A percentile compares a stretch with the other conserved stretches of the same genome.
phyloP scores from a whole-genome alignment of 2,329 filamentous ascomycete genomes.

The Botrytis tulipae region DNA sequence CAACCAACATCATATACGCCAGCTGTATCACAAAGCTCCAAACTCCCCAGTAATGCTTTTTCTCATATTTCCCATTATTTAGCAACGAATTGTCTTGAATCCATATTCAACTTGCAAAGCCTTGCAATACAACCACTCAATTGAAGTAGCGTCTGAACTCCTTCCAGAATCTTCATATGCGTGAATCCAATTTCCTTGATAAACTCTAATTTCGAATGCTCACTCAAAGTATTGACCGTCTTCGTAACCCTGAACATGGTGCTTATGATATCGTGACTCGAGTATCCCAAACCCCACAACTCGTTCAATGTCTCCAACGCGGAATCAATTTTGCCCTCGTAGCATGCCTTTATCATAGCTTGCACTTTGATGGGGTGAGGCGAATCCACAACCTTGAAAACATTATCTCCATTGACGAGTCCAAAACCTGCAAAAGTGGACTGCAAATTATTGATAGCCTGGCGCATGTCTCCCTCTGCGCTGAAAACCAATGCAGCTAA shows the following conservation, averaged over 20 bases:
- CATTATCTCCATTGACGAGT: conserved; percentile 95
- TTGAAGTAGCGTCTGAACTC: conserved; percentile 91
- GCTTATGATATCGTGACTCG: conserved; percentile 97
- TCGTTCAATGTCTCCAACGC: conserved; percentile 85
- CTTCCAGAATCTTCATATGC: conserved; percentile 98
- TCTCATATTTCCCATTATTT: conserved; percentile 27
- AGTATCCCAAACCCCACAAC: conserved; percentile 92
- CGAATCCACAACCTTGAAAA: conserved; percentile 95
- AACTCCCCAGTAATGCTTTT: conserved; percentile 31
- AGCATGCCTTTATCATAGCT: conserved; percentile 96
- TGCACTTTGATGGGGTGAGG: conserved; percentile 98
- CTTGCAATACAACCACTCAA: conserved; percentile 89
- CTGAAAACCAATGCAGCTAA: conserved; percentile 95
- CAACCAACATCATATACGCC: conserved; percentile 17
- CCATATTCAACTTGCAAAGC: conserved; percentile 95
- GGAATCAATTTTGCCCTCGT: conserved; percentile 85
- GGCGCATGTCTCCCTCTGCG: conserved; percentile 96
- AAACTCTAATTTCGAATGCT: conserved; percentile 94
- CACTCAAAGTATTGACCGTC: conserved; percentile 85
- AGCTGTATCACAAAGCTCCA: conserved; percentile 20
- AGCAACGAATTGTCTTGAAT: conserved; percentile 71
- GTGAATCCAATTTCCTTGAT: conserved; percentile 99
- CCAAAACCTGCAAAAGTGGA: conserved; percentile 91
- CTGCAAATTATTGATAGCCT: conserved; percentile 98
- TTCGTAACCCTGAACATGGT: conserved; percentile 99